Base-by-base conservation (phyloP, 1,284 basidiomycete genomes). In the Grifola frondosa region DNA sequence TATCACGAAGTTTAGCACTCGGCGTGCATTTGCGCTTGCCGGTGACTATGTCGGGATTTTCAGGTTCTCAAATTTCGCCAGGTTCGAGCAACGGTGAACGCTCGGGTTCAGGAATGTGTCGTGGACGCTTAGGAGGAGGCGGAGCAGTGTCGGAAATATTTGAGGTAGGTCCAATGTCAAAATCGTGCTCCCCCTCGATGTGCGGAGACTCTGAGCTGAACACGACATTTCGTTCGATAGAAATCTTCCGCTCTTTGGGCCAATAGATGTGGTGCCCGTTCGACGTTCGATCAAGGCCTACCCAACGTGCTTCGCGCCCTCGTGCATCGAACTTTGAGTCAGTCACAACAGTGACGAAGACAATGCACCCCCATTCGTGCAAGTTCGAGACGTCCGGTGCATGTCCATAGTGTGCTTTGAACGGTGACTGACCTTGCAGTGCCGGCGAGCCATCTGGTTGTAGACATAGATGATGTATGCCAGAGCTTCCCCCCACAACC, bases 401-500 rank as follows among this genome's bases (percentile, higher is more conserved):
- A 30, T 45, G 42, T 1, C 60, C 55, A 20, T 46, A 57, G 17
- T 57, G 41, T 1, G 38, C 37, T 37, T 70, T 57, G 19, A 52
- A 59, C 0, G 67, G 71, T 0, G 66, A 71, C 31, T 37, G 56
- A 0, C 54, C 57, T 6, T 59, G 44, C 1, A 68, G 53, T 1
- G 59, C 54, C 4, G 55, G 52, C 0, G 65, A 0, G 60, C 49
- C 0, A 62, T 65, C 2, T 63, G 40, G 44, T 75, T 75, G 48
- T 66, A 58, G 19, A 73, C 34, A 57, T 65, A 75, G 0, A 64
- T 54, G 0, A 63, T 54, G 37, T 70, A 61, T 2, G 42, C 23
- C 1, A 68, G 49, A 2, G 69, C 70, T 42, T 72, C 63, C 8
- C 62, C 59, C 70, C 69, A 72, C 6, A 71, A 53, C 26, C 49